These are phyloP conservation scores for Puccinia horiana DNA, from an alignment of 1,284 basidiomycete species.

Conservation along the genomic window DNA sequence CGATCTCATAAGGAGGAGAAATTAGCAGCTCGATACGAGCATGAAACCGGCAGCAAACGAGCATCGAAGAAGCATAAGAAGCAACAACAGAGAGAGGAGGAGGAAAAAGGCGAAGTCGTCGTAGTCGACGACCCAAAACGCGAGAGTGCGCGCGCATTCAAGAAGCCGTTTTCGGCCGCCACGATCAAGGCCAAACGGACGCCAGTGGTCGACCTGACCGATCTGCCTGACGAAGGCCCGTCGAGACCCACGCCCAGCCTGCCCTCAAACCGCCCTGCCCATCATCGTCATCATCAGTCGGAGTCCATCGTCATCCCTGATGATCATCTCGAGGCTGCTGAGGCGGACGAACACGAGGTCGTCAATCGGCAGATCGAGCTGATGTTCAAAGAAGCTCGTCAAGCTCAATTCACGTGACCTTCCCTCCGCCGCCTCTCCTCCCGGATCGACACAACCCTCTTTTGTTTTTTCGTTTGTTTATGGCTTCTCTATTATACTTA, in stretches of 20 bases:
- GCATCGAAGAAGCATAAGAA: neutral
- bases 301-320: slow-evolving; percentile 1
- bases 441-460: neutral
- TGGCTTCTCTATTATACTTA: too few species aligned
- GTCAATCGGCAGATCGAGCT: slow-evolving; percentile 20
- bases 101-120: neutral
- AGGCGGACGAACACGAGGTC: neutral
- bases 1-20: neutral
- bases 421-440: neutral
- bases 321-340: neutral
- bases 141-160: neutral
- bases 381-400: neutral
- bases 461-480: too few species aligned
- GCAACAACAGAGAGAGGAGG: neutral
- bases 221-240: neutral
- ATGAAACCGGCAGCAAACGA: neutral
- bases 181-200: slow-evolving; percentile 21
- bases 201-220: neutral
- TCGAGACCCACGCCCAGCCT: too few species aligned
- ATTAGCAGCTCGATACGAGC: neutral
- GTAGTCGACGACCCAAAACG: too few species aligned
- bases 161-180: neutral
- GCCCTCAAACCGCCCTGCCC: neutral
- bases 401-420: neutral
- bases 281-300: neutral